A percentile compares a stretch with the other conserved stretches of the same genome.
Evolutionary conservation across 495 filamentous ascomycete species (phyloP).

Genomic region (Corynascus novoguineensis): DNA sequence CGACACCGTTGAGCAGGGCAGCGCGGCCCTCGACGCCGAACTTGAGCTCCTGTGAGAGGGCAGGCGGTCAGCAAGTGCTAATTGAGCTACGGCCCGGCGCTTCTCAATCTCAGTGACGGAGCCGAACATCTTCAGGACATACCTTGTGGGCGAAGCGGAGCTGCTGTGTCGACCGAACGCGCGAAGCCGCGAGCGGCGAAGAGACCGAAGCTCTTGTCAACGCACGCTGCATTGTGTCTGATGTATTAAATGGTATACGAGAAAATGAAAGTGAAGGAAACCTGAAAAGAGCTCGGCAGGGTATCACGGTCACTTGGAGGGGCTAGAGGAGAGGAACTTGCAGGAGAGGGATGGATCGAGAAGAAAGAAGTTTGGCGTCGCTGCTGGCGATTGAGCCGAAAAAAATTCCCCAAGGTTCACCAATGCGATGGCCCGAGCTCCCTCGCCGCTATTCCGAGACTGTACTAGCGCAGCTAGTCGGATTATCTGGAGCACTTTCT

Average conservation of each 20-base stretch:
- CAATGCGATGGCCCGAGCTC: slow-evolving; percentile 30
- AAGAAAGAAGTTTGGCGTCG: slow-evolving; percentile 19
- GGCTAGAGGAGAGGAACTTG: slow-evolving; percentile 1
- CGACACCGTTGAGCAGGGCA: slow-evolving; percentile 84
- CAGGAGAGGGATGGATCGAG: slow-evolving; percentile 10
- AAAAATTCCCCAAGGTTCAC: slow-evolving; percentile 27
- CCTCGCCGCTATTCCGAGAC: slow-evolving; percentile 17
- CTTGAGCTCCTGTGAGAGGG: slow-evolving; percentile 74
- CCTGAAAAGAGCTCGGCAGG: slow-evolving; percentile 15
- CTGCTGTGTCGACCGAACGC: slow-evolving; percentile 68
- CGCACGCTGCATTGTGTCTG: slow-evolving; percentile 43
- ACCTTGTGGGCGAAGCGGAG: slow-evolving; percentile 94
- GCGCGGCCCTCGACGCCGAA: slow-evolving; percentile 95
- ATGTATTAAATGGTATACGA: slow-evolving; percentile 14
- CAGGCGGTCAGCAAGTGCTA: slow-evolving; percentile 5
- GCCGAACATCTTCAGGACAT: slow-evolving; percentile 24
- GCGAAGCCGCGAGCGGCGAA: slow-evolving; percentile 50
- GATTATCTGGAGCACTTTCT: slow-evolving; percentile 24
- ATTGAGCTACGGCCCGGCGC: slow-evolving; percentile 11
- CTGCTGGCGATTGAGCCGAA: slow-evolving; percentile 16
- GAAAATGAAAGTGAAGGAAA: slow-evolving; percentile 14
- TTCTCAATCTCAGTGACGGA: background rate
- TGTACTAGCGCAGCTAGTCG: slow-evolving; percentile 16
- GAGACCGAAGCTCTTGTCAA: slow-evolving; percentile 60
- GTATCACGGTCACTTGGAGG: slow-evolving; percentile 21